These are phyloP conservation scores for Calocybe gangraenosa DNA, from an alignment of 768 basidiomycete species.

Conservation along the genomic window DNA sequence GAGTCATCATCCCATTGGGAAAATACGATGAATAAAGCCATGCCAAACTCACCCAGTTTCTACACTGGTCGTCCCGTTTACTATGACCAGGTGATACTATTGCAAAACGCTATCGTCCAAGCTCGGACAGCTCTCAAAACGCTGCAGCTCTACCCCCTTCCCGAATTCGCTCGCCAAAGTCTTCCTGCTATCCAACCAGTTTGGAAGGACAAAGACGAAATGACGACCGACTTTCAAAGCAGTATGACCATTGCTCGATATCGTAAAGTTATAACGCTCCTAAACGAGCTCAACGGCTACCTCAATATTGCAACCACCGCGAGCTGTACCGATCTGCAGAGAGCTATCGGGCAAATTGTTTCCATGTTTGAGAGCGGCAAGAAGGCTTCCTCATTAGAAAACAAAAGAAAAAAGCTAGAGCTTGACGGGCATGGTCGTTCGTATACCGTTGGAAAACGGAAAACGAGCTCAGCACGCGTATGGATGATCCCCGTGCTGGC, in stretches of 20 bases:
- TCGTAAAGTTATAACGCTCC: slow-evolving; percentile 53
- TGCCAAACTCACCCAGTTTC: slow-evolving; percentile 71
- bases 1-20: slow-evolving; percentile 8
- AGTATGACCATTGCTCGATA: slow-evolving; percentile 69
- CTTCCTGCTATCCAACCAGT: slow-evolving; percentile 56
- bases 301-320: slow-evolving; percentile 56
- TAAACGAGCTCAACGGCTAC: slow-evolving; percentile 65
- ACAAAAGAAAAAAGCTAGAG: slow-evolving; percentile 47
- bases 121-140: slow-evolving; percentile 57
- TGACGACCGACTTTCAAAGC: slow-evolving; percentile 53
- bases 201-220: slow-evolving; percentile 65
- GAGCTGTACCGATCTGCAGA: slow-evolving; percentile 51
- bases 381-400: slow-evolving; percentile 42
- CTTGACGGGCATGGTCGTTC: slow-evolving; percentile 79
- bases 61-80: slow-evolving; percentile 78
- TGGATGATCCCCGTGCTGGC: slow-evolving; percentile 79
- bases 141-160: slow-evolving; percentile 75
- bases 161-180: slow-evolving; percentile 57
- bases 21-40: slow-evolving; percentile 15
- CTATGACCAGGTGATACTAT: slow-evolving; percentile 64
- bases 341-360: slow-evolving; percentile 47
- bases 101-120: slow-evolving; percentile 60
- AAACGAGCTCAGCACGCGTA: slow-evolving; percentile 86
- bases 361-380: slow-evolving; percentile 63
- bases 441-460: slow-evolving; percentile 84